Conservation (phyloP, 1,139 yeast species). For the Candida mesenterica region DNA sequence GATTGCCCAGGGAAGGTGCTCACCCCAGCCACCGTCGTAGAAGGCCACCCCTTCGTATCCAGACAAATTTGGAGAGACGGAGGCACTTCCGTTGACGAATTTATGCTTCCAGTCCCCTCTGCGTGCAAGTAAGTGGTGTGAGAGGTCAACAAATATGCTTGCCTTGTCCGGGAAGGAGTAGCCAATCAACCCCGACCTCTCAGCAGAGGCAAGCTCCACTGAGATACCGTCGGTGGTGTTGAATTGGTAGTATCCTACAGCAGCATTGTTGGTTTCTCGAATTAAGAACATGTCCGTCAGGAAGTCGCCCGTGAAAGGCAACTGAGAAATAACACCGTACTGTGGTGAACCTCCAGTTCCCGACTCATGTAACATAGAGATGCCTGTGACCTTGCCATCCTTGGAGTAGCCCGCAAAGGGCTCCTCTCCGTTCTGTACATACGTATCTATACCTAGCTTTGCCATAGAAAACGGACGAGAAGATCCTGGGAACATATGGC, state of each 20-base stretch:
- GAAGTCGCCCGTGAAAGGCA: conserved; percentile 24
- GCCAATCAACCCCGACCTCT: background rate
- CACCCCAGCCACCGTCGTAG: conserved; percentile 34
- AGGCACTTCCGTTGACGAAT: conserved; percentile 25
- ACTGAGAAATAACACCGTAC: conserved; percentile 33
- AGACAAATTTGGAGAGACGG: conserved; percentile 15
- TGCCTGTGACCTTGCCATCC: conserved; percentile 26
- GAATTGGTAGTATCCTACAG: background rate
- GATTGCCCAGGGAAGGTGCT: conserved; percentile 27
- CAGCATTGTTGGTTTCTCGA: too few species aligned
- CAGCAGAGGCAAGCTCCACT: background rate
- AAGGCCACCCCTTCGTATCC: conserved; percentile 26
- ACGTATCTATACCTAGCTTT: conserved; percentile 36
- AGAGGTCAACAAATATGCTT: conserved; percentile 5
- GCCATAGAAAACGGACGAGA: conserved; percentile 41
- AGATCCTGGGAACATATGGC: conserved; percentile 39
- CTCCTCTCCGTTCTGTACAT: conserved; percentile 22
- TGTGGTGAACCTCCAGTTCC: conserved; percentile 43
- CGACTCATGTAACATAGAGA: conserved; percentile 41
- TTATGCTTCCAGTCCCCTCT: conserved; percentile 35
- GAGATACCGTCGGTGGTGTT: background rate
- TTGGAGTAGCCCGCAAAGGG: conserved; percentile 15
- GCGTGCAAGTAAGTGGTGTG: conserved; percentile 27
- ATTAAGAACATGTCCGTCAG: too few species aligned
- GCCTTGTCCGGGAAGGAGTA: background rate